Evolutionary conservation across 2,329 filamentous ascomycete species (phyloP), one percentile per base, ranked within the genome.

Genomic region (Teratosphaeria gauchensis): DNA sequence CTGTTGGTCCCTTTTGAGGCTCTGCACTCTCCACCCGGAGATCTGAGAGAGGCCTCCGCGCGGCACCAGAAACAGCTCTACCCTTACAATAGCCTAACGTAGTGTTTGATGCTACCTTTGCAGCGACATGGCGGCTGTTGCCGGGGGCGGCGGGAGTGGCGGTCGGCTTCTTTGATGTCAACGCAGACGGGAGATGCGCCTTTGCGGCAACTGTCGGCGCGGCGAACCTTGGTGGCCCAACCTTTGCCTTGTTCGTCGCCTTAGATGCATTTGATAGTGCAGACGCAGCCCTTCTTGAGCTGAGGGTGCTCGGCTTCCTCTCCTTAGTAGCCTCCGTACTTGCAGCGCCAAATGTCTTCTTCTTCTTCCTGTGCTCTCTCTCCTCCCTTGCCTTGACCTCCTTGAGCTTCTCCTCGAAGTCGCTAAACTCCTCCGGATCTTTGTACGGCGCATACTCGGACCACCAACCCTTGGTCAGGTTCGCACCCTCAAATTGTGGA

Each of bases 21-120:
- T 8, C 16, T 8, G n/a, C 16, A 11, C 9, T 48, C 16, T 48
- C 42, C 42, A 8, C 19, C 8, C 66, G 63, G 19, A 67, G 63
- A 5, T 56, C 57, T 8, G 64, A 60, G 1, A 70, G 60, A 4
- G 69, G 69, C 8, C 60, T 61, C 11, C 68, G 64, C 4, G 78
- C 63, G 30, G 70, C 71, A 7, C 72, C 72, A 21, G 78, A 78
- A 2, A 79, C 76, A 11, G 77, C 76, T 35, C 89, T 83, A 35
- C 92, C 91, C 71, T 88, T 90, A 58, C 83, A 89, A 71, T 95
- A 96, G 16, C 92, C 92, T 51, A 96, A 81, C 0, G 91, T 96
- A 58, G 84, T 92, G 62, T 86, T 84, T 1, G 91, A 95, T 5
- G 84, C 85, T 5, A 82, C 83, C 24, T 83, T 80, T 1, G 87